These are phyloP conservation scores for Diaporthe australafricana DNA, from an alignment of 2,329 filamentous ascomycete species.

Conservation along the genomic window DNA sequence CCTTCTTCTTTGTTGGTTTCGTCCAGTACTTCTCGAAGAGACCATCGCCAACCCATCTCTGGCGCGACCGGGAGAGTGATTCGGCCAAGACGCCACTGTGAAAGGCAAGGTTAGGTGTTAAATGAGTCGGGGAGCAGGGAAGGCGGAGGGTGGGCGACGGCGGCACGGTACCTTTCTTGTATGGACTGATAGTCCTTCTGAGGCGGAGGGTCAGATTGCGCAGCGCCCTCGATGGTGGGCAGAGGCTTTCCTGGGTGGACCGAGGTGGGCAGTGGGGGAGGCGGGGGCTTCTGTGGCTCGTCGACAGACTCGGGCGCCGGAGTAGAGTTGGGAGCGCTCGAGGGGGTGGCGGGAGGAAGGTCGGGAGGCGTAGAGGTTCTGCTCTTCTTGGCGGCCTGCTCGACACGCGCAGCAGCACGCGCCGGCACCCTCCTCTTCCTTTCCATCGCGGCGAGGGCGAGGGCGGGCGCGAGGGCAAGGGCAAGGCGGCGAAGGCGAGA, in stretches of 20 bases:
- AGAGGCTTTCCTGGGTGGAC: constrained; percentile 75
- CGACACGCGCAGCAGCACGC: constrained; percentile 70
- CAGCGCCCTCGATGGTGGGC: constrained; percentile 72
- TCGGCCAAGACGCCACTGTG: constrained; percentile 79
- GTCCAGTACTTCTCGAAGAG: constrained; percentile 84
- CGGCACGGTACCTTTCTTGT: constrained; percentile 71
- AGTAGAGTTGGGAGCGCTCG: constrained; percentile 44
- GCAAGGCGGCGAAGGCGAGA: constrained; percentile 35
- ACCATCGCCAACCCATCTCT: constrained; percentile 78
- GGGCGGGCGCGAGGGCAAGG: background rate
- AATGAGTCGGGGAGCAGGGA: background rate
- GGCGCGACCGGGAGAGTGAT: constrained; percentile 78
- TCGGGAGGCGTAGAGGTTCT: constrained; percentile 68
- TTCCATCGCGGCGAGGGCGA: constrained; percentile 61
- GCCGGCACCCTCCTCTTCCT: constrained; percentile 74
- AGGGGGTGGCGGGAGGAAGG: constrained; percentile 59
- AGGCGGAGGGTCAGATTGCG: constrained; percentile 73
- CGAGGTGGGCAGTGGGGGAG: constrained; percentile 68
- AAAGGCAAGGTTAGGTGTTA: background rate
- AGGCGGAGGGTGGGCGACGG: constrained; percentile 32
- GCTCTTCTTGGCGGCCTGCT: constrained; percentile 68
- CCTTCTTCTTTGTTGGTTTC: constrained; percentile 77
- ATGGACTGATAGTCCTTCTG: constrained; percentile 78
- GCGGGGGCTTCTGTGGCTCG: constrained; percentile 41
- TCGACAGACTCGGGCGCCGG: constrained; percentile 48